Base-by-base conservation (phyloP, 1,284 basidiomycete species). In the Cryptococcus hybrid region DNA sequence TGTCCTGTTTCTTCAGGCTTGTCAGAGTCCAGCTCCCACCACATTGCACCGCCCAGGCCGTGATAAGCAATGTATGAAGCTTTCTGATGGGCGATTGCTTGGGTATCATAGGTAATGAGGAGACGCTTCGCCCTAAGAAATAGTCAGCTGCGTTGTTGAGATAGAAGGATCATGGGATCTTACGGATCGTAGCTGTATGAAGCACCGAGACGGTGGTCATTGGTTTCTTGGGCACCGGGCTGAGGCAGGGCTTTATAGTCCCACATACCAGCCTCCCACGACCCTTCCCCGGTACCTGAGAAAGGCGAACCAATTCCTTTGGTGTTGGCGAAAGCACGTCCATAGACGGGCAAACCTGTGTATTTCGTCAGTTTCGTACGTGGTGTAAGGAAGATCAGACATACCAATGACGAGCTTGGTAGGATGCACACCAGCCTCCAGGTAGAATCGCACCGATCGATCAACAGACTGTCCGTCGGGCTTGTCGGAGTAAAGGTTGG, bases 251-350 rank as follows among this genome's bases (percentile, higher is more conserved):
- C 81, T 57, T 86, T 88, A 82, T 93, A 92, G 47, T 88, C 86
- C 76, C 70, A 75, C 69, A 73, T 75, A 8, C 76, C 77, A 36
- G 59, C 65, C 63, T 73, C 73, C 72, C 80, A 60, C 58, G 75
- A 71, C 12, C 71, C 74, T 38, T 88, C 84, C 3, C 90, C 90
- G 56, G 90, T 83, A 84, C 90, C 89, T 49, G 74, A 83, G 80
- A 87, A 97, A 1, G 89, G 75, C 49, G 83, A 73, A 7, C 90
- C 89, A 40, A 91, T 82, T 0, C 92, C 92, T 46, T 76, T 74
- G 0, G 91, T 94, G 50, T 85, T 80, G 71, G 88, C 85, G 74
- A 95, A 97, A 0, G 88, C 86, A 58, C 89, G 86, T 0, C 92
- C 92, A 67, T 92, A 92, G 2, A 91, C 78, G 1, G 91, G 91